Evolutionary conservation across 257 asterid species (phyloP).

Genomic region (Forsythia suspensa): DNA sequence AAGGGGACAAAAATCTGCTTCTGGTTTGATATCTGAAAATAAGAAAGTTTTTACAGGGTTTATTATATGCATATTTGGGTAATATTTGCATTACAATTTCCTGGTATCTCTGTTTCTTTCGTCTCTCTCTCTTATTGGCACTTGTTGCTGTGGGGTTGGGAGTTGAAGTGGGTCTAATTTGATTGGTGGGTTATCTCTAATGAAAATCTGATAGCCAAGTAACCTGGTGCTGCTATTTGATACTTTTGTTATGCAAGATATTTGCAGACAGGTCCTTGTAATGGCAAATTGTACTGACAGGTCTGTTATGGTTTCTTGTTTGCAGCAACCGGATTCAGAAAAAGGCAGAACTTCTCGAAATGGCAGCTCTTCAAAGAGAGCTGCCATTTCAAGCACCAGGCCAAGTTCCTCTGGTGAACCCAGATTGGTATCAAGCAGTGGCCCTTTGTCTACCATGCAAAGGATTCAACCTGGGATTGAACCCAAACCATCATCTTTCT

Average conservation of each 20-base stretch:
- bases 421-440: slow-evolving; percentile 42
- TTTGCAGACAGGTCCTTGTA: not conserved
- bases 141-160: not conserved
- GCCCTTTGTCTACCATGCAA: slow-evolving; percentile 58
- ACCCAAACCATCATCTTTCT: slow-evolving; percentile 50
- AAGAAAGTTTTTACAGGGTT: not conserved
- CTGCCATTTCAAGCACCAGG: slow-evolving; percentile 49
- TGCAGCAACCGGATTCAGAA: slow-evolving; percentile 73
- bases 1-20: not conserved
- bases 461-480: slow-evolving; percentile 59
- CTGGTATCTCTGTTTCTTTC: not conserved
- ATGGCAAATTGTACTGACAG: not conserved
- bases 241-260: not conserved
- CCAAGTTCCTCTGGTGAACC: slow-evolving; percentile 64
- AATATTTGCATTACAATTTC: not conserved
- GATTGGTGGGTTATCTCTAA: not conserved
- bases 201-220: not conserved
- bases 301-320: slow-evolving; percentile 9
- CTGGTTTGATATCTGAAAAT: not conserved
- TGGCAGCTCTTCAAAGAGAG: slow-evolving; percentile 75
- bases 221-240: not conserved
- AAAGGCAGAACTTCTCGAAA: slow-evolving; percentile 60
- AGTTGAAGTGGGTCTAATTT: not conserved
- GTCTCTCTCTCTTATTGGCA: not conserved
- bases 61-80: not conserved